phyloP scores from a whole-genome alignment of 2,329 filamentous ascomycete genomes.

The Fusarium sp. region DNA sequence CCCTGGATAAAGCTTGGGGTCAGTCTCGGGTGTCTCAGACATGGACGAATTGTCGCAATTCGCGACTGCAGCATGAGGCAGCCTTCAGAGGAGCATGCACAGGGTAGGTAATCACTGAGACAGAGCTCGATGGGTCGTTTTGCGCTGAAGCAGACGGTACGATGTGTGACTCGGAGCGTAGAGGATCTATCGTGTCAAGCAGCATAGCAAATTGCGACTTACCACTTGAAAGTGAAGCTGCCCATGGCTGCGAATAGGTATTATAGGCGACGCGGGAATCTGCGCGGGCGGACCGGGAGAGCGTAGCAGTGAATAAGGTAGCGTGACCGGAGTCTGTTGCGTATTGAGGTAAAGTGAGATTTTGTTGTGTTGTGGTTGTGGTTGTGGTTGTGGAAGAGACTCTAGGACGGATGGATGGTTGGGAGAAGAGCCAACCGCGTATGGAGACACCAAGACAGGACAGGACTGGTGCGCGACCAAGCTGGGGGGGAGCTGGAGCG shows the following conservation, averaged over 20 bases:
- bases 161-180: conserved; percentile 13
- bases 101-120: conserved; percentile 12
- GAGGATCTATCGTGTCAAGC: conserved; percentile 1
- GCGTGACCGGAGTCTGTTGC: conserved; percentile 24
- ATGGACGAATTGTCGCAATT: conserved; percentile 17
- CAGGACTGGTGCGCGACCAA: conserved; percentile 34
- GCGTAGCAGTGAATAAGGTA: conserved; percentile 23
- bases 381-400: too few relatives aligned
- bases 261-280: conserved; percentile 25
- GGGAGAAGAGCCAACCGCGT: conserved; percentile 37
- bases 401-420: conserved; percentile 39
- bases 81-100: conserved; percentile 4
- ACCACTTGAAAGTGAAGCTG: conserved; percentile 77
- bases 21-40: conserved; percentile 41
- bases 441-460: conserved; percentile 35
- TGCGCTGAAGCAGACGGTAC: conserved; percentile 11
- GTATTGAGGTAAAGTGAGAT: conserved; percentile 31
- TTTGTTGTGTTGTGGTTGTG: conserved; percentile 25
- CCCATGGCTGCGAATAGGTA: conserved; percentile 60
- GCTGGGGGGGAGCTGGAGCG: conserved; percentile 40
- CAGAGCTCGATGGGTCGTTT: conserved; percentile 28
- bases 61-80: conserved; percentile 20
- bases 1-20: conserved; percentile 64
- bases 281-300: conserved; percentile 23
- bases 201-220: conserved; percentile 48